A percentile compares a stretch with the other conserved stretches of the same genome.
These are phyloP conservation scores for Xylaria sp. DNA, from an alignment of 2,329 filamentous ascomycete genomes.

Conservation along the genomic window DNA sequence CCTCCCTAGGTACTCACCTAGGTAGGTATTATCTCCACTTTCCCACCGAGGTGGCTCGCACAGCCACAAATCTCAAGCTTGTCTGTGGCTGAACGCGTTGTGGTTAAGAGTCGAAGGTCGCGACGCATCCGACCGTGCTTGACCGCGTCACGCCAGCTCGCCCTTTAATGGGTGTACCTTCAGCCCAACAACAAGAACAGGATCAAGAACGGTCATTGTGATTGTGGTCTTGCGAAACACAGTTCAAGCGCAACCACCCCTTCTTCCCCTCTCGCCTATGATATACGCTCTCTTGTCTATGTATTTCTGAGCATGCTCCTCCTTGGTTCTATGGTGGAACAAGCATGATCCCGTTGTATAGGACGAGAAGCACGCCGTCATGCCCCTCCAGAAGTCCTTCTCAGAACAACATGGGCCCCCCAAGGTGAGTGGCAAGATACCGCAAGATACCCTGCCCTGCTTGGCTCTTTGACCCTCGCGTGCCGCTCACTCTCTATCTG, in stretches of 20 bases:
- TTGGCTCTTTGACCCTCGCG: neutral
- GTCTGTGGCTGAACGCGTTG: too few species aligned
- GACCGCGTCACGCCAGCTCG: constrained; percentile 16
- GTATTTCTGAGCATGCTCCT: neutral
- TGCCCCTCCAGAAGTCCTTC: constrained; percentile 50
- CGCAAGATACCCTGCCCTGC: neutral
- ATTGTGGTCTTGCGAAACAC: neutral
- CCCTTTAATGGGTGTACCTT: constrained; percentile 1
- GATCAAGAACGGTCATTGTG: too few species aligned
- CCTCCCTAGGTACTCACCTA: too few species aligned
- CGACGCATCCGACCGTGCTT: constrained; percentile 23
- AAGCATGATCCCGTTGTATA: constrained; percentile 31
- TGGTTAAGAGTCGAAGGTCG: too few species aligned
- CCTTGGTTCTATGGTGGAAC: constrained; percentile 5
- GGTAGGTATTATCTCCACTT: too few species aligned
- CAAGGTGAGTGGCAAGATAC: constrained; percentile 40
- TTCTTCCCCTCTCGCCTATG: neutral
- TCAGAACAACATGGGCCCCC: constrained; percentile 46
- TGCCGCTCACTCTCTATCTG: neutral
- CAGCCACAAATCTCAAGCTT: too few species aligned
- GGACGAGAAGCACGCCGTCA: constrained; percentile 28
- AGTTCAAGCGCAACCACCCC: neutral
- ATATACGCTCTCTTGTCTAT: neutral
- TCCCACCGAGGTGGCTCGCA: too few species aligned
- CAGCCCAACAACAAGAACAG: neutral